Evolutionary conservation across 2,329 filamentous ascomycete genomes (phyloP), one percentile per base, ranked within the genome.

Genomic region (Sporothrix phasma): DNA sequence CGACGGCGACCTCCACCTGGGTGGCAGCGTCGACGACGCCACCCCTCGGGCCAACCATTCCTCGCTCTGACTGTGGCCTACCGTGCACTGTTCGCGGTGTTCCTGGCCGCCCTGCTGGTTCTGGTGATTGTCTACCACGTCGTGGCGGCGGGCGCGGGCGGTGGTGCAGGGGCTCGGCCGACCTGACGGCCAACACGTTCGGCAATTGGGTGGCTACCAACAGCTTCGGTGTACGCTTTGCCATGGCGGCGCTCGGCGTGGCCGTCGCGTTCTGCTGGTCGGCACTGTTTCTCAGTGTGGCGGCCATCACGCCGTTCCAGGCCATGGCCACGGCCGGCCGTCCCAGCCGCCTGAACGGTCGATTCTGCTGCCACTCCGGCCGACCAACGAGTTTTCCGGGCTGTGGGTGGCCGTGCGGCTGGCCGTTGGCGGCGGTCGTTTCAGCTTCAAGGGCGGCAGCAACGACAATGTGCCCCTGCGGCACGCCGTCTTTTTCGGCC

Each of bases 311-410:
- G 26, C 62, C 54, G 19, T 64, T 62, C 58, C 58, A 49, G 43
- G 41, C 64, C 45, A 63, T 51, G 49, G 31, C 61, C 34, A 46
- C 49, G 67, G 68, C 71, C 2, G 53, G 68, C 1, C 72, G 69
- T 3, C 72, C 75, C 74, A 74, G 65, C 70, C 71, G 1, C 72
- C 75, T 8, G 69, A 70, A 24, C 72, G 74, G 13, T 76, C 76
- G 5, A 75, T 80, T 17, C 71, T 79, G 7, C 68, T 79, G 17
- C 75, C 74, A 0, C 74, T 76, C 0, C 56, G 61, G 5, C 74
- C 76, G 0, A 80, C 77, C 0, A 80, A 81, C 63, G 75, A 76
- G 3, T 78, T 81, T 43, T 77, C 75, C 0, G 79, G 78, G 0
- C 65, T 83, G 66, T 72, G 73, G 67, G 71, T 73, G 8, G 74